phyloP scores from a whole-genome alignment of 2,329 filamentous ascomycete genomes.

The Hymenoscyphus occultus region DNA sequence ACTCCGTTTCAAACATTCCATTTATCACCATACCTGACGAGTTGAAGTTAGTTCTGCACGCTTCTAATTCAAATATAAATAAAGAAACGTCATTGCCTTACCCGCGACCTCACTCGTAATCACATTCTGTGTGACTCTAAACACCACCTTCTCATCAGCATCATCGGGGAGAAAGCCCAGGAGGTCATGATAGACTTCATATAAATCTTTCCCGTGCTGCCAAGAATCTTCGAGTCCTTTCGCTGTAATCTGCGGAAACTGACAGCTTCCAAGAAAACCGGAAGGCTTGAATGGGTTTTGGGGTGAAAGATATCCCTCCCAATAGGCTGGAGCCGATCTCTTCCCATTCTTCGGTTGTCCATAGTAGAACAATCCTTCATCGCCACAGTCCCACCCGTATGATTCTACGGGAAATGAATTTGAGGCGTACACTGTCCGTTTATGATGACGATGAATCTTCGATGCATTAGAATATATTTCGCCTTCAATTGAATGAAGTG shows the following conservation, averaged over 20 bases:
- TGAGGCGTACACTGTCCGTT: constrained; percentile 74
- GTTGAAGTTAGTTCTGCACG: background rate
- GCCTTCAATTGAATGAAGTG: background rate
- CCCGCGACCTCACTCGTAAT: constrained; percentile 76
- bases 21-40: constrained; percentile 61
- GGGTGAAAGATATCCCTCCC: constrained; percentile 58
- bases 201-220: constrained; percentile 74
- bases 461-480: background rate
- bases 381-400: constrained; percentile 70
- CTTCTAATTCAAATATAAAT: background rate
- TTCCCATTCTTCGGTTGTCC: constrained; percentile 55
- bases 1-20: constrained; percentile 59
- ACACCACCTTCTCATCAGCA: constrained; percentile 49
- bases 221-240: constrained; percentile 70
- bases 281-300: constrained; percentile 64
- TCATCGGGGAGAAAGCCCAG: constrained; percentile 62
- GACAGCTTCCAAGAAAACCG: constrained; percentile 71
- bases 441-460: constrained; percentile 76
- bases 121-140: constrained; percentile 75
- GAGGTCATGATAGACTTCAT: constrained; percentile 69
- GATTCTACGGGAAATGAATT: constrained; percentile 75
- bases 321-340: constrained; percentile 57
- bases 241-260: constrained; percentile 77
- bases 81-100: background rate
- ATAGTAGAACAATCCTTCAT: constrained; percentile 68